Evolutionary conservation across 2,329 filamentous ascomycete species (phyloP), one percentile per base, ranked within the genome.

Genomic region (Mollisiaceae sp.): DNA sequence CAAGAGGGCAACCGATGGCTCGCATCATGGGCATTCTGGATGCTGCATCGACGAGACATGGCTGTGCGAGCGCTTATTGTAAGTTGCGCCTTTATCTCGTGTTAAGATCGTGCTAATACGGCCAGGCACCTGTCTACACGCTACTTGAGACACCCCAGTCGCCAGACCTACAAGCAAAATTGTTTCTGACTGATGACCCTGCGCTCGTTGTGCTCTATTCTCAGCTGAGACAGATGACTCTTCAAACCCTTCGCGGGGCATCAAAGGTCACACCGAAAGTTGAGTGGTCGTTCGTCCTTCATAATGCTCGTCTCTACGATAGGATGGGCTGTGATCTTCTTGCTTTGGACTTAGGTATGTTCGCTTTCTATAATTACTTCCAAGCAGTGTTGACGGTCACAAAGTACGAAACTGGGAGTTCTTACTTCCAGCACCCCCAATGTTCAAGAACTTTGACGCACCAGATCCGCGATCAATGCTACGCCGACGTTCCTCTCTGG

Each of bases 1-100:
- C 85, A 88, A 47, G 89, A 94, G 69, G 93, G 93, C 2, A 94
- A 99, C 75, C 86, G 94, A 64, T 99, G 95, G 94, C 86, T 97
- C 65, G 92, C 94, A 12, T 95, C 91, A 0, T 99, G 95, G 95
- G 92, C 92, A 2, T 97, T 97, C 75, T 97, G 93, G 90, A 92
- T 97, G 84, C 83, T 98, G 5, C 88, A 88, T 43, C 86, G 91
- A 68, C 87, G 89, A 66, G 91, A 96, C 70, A 91, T 93, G 82
- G 91, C 94, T 6, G 93, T 97, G 8, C 87, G 92, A 60, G 88
- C 91, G 8, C 82, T 99, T 3, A 90, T 97, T 71, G 90, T 93
- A 79, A 82, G 89, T 18, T 27, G 35, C 50, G 18, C 18, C 22
- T n/a, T 22, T 18, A 20, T 11, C 6, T 12, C 52, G 8, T 58